Evolutionary conservation across 2,329 filamentous ascomycete species (phyloP).

Genomic region (Trichoderma lentiforme): DNA sequence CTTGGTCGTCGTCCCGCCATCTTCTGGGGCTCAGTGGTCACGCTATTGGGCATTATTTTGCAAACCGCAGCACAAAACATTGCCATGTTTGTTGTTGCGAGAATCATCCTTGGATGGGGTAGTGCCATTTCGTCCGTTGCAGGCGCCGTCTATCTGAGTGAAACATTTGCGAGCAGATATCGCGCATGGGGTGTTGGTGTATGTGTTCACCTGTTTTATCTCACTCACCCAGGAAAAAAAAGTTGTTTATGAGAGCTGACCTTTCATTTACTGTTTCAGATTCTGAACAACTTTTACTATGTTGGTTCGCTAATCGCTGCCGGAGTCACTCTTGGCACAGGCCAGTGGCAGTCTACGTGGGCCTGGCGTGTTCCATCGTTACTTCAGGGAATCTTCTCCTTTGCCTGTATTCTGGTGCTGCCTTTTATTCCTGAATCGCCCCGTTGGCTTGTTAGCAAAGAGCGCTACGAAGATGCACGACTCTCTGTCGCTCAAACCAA

Average conservation of each 20-base stretch:
- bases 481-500: slow-evolving; percentile 39
- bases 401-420: slow-evolving; percentile 27
- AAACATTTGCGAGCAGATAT: slow-evolving; percentile 40
- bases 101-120: slow-evolving; percentile 53
- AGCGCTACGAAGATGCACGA: slow-evolving; percentile 32
- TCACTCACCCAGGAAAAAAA: neutral
- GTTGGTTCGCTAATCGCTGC: slow-evolving; percentile 45
- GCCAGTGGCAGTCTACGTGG: slow-evolving; percentile 30
- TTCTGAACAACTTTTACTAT: slow-evolving; percentile 32
- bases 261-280: neutral
- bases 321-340: slow-evolving; percentile 40
- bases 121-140: slow-evolving; percentile 31
- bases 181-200: slow-evolving; percentile 22
- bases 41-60: slow-evolving; percentile 40
- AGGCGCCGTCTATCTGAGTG: slow-evolving; percentile 49
- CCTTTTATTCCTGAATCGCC: slow-evolving; percentile 37
- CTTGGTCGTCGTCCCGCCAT: slow-evolving; percentile 28
- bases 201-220: neutral
- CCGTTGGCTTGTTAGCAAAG: slow-evolving; percentile 28
- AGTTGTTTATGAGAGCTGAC: neutral
- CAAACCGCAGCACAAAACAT: slow-evolving; percentile 31
- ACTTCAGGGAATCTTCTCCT: slow-evolving; percentile 22
- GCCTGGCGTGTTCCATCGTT: slow-evolving; percentile 27
- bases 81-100: slow-evolving; percentile 53
- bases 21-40: slow-evolving; percentile 34